phyloP scores from a whole-genome alignment of 2,329 filamentous ascomycete genomes.

The Aspergillus chevalieri region DNA sequence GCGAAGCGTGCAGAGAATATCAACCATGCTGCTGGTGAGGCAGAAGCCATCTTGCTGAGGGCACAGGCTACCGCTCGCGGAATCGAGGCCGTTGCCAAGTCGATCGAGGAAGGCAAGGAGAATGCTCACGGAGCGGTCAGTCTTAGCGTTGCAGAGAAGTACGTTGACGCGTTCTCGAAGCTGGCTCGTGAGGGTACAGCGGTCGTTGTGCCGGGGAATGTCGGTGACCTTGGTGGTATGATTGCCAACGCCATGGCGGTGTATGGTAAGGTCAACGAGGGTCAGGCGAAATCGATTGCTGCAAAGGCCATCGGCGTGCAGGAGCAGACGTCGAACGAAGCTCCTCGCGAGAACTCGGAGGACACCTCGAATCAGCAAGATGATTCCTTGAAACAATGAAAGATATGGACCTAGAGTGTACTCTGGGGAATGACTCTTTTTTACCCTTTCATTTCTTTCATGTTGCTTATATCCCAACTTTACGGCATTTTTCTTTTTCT shows the following conservation, averaged over 20 bases:
- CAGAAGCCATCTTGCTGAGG: constrained; percentile 83
- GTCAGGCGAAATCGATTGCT: constrained; percentile 62
- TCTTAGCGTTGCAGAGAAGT: constrained; percentile 90
- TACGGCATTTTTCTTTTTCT: no score
- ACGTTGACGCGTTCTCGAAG: constrained; percentile 89
- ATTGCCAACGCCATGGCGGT: constrained; percentile 94
- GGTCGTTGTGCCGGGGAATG: constrained; percentile 91
- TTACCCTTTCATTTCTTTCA: no score
- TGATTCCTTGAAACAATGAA: no score
- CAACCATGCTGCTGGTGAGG: constrained; percentile 93
- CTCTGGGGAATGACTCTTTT: no score
- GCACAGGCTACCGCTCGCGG: constrained; percentile 79
- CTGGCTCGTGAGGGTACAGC: constrained; percentile 93
- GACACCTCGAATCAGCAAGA: no score
- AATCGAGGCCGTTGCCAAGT: constrained; percentile 75
- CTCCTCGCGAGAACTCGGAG: no score
- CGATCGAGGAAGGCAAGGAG: constrained; percentile 66
- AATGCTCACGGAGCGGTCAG: constrained; percentile 79
- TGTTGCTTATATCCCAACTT: no score
- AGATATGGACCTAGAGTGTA: no score
- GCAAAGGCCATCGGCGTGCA: constrained; percentile 30
- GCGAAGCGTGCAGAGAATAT: constrained; percentile 96
- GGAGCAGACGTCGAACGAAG: constrained; percentile 1
- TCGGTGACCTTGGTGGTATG: constrained; percentile 93
- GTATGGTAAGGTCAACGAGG: constrained; percentile 84